Evolutionary conservation across 2,329 filamentous ascomycete genomes (phyloP), one percentile per base, ranked within the genome.

Genomic region (Truncatella angustata): DNA sequence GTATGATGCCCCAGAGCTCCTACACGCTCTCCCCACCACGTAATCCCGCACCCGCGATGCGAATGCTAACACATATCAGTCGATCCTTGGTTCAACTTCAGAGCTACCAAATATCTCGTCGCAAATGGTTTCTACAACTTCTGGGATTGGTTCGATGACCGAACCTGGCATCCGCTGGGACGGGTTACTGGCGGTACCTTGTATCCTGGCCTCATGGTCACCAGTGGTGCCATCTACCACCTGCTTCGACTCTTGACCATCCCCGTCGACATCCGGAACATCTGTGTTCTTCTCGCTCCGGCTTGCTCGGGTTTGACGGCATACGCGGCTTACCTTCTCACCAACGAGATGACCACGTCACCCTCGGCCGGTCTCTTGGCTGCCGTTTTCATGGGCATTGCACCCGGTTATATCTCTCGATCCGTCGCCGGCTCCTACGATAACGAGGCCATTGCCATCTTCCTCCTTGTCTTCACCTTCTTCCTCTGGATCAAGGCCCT

Each of bases 71-170:
- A 56, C 66, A 70, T 61, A 65, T 23, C 68, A 99, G 93, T 99
- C 76, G 94, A 99, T 75, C 94, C 94, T 32, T 99, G 94, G 94
- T 99, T 99, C 79, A 99, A 99, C 75, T 99, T 99, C 75, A 84
- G 94, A 73, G 94, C 94, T 60, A 97, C 94, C 52, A 97, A 97
- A 75, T 97, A 99, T 68, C 84, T 99, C 51, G 90, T 99, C 51
- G 84, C 93, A 68, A 85, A 99, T 85, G 94, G 94, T 64, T 97
- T 99, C 77, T 95, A 96, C 73, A 91, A 89, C 72, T 99, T 99
- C 71, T 99, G 94, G 94, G 93, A 99, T 72, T 99, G 94, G 94
- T 99, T 99, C 68, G 94, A 99, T 74, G 94, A 99, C 79, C 87
- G 94, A 78, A 99, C 94, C 84, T 99, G 94, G 94, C 93, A 99